Percentiles rank a stretch among this genome's conserved stretches.
These are phyloP conservation scores for Solanum chiquidenum DNA, from an alignment of 257 asterid genomes.

Conservation along the genomic window DNA sequence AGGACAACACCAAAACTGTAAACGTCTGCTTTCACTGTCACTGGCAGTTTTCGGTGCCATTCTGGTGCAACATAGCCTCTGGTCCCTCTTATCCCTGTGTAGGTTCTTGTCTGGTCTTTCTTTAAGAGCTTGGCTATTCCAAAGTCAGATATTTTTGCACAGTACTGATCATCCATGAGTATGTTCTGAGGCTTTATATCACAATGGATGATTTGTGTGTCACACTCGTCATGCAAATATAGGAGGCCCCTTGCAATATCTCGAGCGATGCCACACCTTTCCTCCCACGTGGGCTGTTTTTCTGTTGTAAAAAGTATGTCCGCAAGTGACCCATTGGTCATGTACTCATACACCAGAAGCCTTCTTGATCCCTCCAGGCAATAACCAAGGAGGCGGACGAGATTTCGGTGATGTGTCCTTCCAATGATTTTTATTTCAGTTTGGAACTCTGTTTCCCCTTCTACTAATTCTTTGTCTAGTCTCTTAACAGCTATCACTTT, in stretches of 20 bases:
- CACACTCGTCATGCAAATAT: constrained; percentile 54
- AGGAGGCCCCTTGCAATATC: constrained; percentile 44
- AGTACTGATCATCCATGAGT: constrained; percentile 29
- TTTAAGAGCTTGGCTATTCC: constrained; percentile 49
- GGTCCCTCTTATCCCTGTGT: constrained; percentile 38
- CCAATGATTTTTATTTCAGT: constrained; percentile 40
- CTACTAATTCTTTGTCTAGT: constrained; percentile 19
- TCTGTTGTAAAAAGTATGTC: constrained; percentile 14
- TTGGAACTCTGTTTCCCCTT: constrained; percentile 40
- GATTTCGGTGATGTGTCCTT: constrained; percentile 41
- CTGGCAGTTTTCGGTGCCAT: constrained; percentile 32
- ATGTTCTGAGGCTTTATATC: constrained; percentile 59
- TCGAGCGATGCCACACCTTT: constrained; percentile 16
- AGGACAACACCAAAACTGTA: constrained; percentile 50
- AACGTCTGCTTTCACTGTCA: constrained; percentile 47
- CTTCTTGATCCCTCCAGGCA: constrained; percentile 32
- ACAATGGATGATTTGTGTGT: constrained; percentile 47
- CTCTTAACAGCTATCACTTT: constrained; percentile 37
- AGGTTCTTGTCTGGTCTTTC: constrained; percentile 36
- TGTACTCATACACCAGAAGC: constrained; percentile 39
- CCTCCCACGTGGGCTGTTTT: constrained; percentile 22
- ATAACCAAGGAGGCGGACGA: constrained; percentile 43
- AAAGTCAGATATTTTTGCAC: constrained; percentile 43
- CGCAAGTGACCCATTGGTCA: constrained; percentile 47
- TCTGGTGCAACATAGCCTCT: constrained; percentile 49